Conservation (phyloP, 2,329 filamentous ascomycete genomes). For the Botrytis pseudocinerea region DNA sequence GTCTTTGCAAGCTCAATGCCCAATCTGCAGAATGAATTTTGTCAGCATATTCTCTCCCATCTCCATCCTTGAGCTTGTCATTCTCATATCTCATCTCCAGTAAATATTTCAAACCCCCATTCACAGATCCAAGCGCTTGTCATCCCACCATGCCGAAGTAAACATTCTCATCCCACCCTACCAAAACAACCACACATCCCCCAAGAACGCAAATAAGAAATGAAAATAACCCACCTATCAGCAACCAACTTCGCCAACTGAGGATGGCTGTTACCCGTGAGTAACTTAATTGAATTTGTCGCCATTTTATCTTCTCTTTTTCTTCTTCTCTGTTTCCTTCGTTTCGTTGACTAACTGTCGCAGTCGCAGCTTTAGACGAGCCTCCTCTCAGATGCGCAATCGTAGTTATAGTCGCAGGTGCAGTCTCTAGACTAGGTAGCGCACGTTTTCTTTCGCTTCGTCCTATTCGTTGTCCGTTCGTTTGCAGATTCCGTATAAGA, state of each 20-base stretch:
- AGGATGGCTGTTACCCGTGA: constrained; percentile 75
- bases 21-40: constrained; percentile 51
- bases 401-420: not conserved
- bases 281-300: constrained; percentile 71
- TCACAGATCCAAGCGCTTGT: not conserved
- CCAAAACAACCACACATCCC: not conserved
- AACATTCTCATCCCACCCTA: not conserved
- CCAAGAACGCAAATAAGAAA: not conserved
- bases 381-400: not conserved
- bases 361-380: not conserved
- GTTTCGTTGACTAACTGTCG: not conserved
- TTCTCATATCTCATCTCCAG: not conserved
- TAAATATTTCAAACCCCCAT: not conserved
- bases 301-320: constrained; percentile 51
- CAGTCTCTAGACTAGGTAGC: not conserved
- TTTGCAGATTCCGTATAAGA: not conserved
- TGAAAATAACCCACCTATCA: constrained; percentile 28
- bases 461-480: not conserved
- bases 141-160: not conserved
- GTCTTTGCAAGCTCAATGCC: constrained; percentile 78
- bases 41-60: constrained; percentile 14
- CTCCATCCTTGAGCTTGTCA: not conserved
- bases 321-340: not conserved
- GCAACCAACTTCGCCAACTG: constrained; percentile 66
- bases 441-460: constrained; percentile 1